Evolutionary conservation across 352 stramenopile genomes (phyloP).

Genomic region (Globisporangium lucens): DNA sequence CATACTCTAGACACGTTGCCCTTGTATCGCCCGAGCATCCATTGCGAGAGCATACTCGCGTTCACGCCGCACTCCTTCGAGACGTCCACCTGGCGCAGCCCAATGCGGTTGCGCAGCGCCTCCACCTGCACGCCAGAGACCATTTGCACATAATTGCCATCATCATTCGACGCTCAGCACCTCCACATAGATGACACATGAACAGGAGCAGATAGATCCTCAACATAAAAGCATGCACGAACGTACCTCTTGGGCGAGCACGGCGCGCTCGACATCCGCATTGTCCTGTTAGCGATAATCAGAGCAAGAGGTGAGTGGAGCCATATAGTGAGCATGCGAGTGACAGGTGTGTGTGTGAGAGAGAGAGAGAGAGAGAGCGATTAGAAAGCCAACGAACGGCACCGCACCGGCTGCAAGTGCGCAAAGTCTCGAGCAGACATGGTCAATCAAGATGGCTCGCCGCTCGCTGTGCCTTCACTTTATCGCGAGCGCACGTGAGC

Average conservation of each 20-base stretch:
- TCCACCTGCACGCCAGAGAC: constrained; percentile 45
- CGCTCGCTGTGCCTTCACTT: background rate
- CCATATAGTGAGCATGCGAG: background rate
- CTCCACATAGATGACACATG: background rate
- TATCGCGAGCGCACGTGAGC: background rate
- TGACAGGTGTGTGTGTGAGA: background rate
- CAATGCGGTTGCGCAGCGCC: constrained; percentile 63
- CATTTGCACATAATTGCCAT: background rate
- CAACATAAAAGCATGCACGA: background rate
- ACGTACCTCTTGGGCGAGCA: constrained; percentile 70
- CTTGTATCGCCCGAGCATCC: constrained; percentile 85
- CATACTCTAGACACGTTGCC: constrained; percentile 74
- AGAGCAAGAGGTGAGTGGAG: background rate
- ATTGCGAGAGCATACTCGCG: constrained; percentile 84
- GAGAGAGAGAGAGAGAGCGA: background rate
- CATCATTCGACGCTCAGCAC: background rate
- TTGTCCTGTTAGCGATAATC: constrained; percentile 53
- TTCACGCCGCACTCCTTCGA: constrained; percentile 86
- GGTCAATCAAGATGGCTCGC: background rate
- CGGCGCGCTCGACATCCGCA: constrained; percentile 77
- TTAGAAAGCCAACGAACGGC: background rate
- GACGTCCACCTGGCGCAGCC: constrained; percentile 77
- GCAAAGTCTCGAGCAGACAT: constrained; percentile 70
- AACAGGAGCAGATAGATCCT: background rate
- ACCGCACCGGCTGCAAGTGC: constrained; percentile 63